Evolutionary conservation across 345 rosid species (phyloP), one percentile per base, ranked within the genome.

Genomic region (Triadica sebifera): DNA sequence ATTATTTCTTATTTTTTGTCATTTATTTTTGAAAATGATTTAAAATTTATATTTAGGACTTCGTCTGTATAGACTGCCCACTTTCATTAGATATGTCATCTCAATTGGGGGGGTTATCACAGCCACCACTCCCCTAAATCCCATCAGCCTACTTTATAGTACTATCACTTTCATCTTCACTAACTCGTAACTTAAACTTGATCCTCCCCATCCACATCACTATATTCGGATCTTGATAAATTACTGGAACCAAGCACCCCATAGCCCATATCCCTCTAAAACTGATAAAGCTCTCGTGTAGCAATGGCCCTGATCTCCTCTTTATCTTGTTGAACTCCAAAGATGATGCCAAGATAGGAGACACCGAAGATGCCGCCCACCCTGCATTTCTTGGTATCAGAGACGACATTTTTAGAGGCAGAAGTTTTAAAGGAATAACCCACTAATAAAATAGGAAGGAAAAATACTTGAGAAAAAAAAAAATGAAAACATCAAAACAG

Each of bases 271-370:
- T 90, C 8, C 87, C 91, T 63, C 88, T 81, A 46, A 85, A 90
- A 67, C 89, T 83, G 13, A 88, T 93, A 67, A 86, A 86, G 67
- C 90, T 93, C 79, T 93, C 98, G 77, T 88, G 90, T 1, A 93
- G 97, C 91, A 96, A 84, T 6, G 99, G 98, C 16, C 98, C 97
- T 5, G 98, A 96, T 81, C 98, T 82, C 38, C 98, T 96, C 87
- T 96, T 96, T 70, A 96, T 96, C 88, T 86, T 84, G 74, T 93
- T 93, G 80, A 96, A 76, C 12, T 98, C 98, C 38, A 96, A 76
- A n/a, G 99, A 96, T 24, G 98, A 91, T 1, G 99, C 97, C 75
- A 96, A 76, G 53, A 96, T 87, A 0, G 98, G 98, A 16, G 93
- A 90, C 77, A 86, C 98, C 41, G 92, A 81, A 10, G 84, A 78